Evolutionary conservation across 2,329 filamentous ascomycete genomes (phyloP).

Genomic region (Venturia effusa): DNA sequence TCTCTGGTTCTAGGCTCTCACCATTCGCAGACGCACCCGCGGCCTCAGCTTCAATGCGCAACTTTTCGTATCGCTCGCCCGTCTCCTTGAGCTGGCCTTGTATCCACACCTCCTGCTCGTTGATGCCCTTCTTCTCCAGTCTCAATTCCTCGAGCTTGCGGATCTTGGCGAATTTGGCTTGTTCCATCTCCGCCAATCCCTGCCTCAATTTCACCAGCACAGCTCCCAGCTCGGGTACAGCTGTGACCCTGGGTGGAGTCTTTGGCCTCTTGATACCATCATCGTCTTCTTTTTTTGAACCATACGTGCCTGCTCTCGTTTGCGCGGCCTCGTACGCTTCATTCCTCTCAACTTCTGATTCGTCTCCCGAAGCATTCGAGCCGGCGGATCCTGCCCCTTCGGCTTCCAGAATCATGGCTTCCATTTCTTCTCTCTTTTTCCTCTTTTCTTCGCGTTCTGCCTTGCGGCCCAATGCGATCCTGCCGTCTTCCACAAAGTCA

Average conservation of each 20-base stretch:
- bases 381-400: conserved; percentile 58
- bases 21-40: neutral
- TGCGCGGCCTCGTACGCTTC: conserved; percentile 83
- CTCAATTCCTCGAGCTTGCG: conserved; percentile 55
- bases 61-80: conserved; percentile 55
- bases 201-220: conserved; percentile 54
- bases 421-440: conserved; percentile 66
- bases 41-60: conserved; percentile 5
- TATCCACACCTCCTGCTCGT: conserved; percentile 63
- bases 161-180: conserved; percentile 45
- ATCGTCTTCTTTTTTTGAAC: conserved; percentile 28
- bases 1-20: neutral
- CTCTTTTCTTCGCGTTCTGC: conserved; percentile 62
- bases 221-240: conserved; percentile 61
- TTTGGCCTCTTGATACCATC: conserved; percentile 37
- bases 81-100: conserved; percentile 73
- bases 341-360: conserved; percentile 51
- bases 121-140: conserved; percentile 57
- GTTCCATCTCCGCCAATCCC: conserved; percentile 52
- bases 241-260: conserved; percentile 63
- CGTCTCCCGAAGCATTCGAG: conserved; percentile 43
- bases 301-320: conserved; percentile 77
- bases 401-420: conserved; percentile 68
- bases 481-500: conserved; percentile 77
- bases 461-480: conserved; percentile 64